Percentiles rank a stretch among this genome's conserved stretches.
These are phyloP conservation scores for Vaccinium myrtillus DNA, from an alignment of 148 eudicot genomes.

Conservation along the genomic window DNA sequence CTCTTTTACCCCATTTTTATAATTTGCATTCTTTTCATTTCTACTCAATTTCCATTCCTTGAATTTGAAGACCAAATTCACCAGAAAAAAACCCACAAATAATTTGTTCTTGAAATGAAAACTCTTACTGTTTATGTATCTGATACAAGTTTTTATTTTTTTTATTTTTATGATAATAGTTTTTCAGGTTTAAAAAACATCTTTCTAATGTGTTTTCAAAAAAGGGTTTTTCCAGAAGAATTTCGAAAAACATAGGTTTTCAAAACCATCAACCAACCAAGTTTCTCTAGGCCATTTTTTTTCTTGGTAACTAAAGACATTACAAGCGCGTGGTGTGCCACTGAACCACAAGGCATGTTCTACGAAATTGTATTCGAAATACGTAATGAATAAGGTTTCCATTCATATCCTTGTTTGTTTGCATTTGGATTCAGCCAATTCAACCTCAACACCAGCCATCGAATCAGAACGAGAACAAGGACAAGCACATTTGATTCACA, in stretches of 20 bases:
- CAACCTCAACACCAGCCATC: neutral
- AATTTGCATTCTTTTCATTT: neutral
- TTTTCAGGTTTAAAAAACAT: neutral
- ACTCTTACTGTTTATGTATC: neutral
- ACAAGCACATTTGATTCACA: slow-evolving; percentile 3
- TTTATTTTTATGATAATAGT: neutral
- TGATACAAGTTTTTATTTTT: neutral
- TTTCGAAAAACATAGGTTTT: neutral
- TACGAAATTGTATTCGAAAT: neutral
- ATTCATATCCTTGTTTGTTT: neutral
- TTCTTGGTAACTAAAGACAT: too few species aligned
- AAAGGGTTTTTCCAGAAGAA: neutral
- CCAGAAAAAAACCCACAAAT: neutral
- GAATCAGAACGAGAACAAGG: slow-evolving; percentile 9
- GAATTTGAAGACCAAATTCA: too few species aligned
- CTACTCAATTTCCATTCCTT: neutral
- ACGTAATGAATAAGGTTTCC: too few species aligned
- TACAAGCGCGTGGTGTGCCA: too few species aligned
- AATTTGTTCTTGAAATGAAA: neutral
- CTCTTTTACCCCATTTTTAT: neutral
- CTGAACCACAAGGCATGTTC: neutral
- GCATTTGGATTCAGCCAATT: neutral
- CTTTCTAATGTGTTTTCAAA: neutral
- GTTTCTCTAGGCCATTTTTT: neutral
- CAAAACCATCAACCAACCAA: neutral